Evolutionary conservation across 257 asterid species (phyloP).

Genomic region (Datura wrightii): DNA sequence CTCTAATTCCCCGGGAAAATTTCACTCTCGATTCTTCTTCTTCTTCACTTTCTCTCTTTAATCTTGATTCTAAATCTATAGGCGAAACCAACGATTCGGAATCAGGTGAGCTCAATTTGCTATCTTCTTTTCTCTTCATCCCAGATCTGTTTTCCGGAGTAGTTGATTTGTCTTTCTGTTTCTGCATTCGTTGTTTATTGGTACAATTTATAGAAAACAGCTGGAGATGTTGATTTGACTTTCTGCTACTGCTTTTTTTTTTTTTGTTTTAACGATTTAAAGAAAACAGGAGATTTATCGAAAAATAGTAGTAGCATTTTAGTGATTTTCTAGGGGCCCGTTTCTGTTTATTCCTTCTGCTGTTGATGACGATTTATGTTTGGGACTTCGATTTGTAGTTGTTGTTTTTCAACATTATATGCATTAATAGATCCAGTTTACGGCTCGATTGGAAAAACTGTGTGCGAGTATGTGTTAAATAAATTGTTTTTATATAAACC

Average conservation of each 20-base stretch:
- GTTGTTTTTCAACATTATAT: not conserved
- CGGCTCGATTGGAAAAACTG: not conserved
- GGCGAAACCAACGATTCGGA: not conserved
- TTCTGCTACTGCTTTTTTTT: not conserved
- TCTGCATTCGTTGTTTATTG: not conserved
- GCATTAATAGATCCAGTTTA: not conserved
- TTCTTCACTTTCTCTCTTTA: not conserved
- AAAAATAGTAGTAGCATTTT: not conserved
- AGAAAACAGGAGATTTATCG: not conserved
- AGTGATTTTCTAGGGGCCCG: not conserved
- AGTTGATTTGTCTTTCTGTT: constrained; percentile 1
- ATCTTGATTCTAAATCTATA: not conserved
- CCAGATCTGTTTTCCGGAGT: not conserved
- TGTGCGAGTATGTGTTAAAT: not conserved
- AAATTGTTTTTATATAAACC: not conserved
- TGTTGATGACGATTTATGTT: not conserved
- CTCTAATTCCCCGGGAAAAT: not conserved
- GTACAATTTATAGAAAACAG: not conserved
- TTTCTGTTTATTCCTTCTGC: not conserved
- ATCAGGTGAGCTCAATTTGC: constrained; percentile 22
- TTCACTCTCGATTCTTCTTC: not conserved
- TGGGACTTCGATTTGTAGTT: not conserved
- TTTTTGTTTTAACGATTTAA: not conserved
- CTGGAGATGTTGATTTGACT: not conserved
- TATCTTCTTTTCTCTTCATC: not conserved